A percentile compares a stretch with the other conserved stretches of the same genome.
Conservation (phyloP, 2,329 filamentous ascomycete species). For the Pseudogymnoascus sp. region DNA sequence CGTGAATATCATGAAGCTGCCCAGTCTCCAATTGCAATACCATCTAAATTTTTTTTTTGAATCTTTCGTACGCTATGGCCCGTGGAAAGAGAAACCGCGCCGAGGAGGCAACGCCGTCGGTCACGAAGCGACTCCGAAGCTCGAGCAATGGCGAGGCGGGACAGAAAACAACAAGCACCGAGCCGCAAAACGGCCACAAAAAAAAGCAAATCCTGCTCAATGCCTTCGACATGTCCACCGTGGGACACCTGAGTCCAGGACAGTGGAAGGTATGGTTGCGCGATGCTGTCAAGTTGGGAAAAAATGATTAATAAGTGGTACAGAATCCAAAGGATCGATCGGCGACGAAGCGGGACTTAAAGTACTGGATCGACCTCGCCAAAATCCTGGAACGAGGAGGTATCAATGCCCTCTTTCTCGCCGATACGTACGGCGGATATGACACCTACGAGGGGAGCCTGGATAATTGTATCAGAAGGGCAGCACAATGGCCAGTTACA, state of each 20-base stretch:
- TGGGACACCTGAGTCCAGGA: slow-evolving; percentile 55
- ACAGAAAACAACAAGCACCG: neutral
- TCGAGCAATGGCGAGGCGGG: neutral
- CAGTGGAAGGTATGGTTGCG: slow-evolving; percentile 51
- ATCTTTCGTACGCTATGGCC: neutral
- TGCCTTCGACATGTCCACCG: slow-evolving; percentile 58
- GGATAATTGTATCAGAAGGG: slow-evolving; percentile 50
- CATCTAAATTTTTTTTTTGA: neutral
- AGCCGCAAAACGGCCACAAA: slow-evolving; percentile 11
- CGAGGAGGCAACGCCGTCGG: neutral
- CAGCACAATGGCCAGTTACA: slow-evolving; percentile 62
- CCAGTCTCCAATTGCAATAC: neutral
- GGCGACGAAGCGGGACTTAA: slow-evolving; percentile 48
- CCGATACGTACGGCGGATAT: slow-evolving; percentile 51
- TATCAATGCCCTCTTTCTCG: slow-evolving; percentile 57
- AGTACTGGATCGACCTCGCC: slow-evolving; percentile 57
- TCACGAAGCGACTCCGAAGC: neutral
- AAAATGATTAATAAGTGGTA: neutral
- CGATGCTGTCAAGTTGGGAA: neutral
- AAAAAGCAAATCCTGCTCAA: slow-evolving; percentile 53
- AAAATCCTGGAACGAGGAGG: slow-evolving; percentile 52
- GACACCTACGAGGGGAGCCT: slow-evolving; percentile 55
- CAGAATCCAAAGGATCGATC: slow-evolving; percentile 54
- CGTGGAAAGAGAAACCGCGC: neutral
- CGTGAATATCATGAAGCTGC: neutral